Base-by-base conservation (phyloP, 176 grass and related monocot species). In the Panicum miliaceum region DNA sequence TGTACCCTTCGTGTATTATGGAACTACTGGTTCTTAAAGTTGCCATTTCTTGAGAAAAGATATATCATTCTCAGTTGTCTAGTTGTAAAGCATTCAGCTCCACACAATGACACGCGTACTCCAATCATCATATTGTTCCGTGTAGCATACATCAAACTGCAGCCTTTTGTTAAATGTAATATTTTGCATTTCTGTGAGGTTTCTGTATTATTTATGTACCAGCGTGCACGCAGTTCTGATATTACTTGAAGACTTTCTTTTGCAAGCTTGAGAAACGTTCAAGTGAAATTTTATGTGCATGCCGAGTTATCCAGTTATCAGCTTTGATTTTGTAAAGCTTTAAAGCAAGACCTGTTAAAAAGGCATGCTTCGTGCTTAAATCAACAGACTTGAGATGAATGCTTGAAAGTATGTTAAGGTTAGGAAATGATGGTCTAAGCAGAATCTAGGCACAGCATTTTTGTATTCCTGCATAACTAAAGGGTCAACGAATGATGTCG, bases 1-100 rank as follows among this genome's bases (percentile, higher is more conserved):
- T 91, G 83, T 91, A 81, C 68, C 65, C 54, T 83, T 81, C 86
- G 84, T 91, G 85, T 81, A 91, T 70, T 87, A 84, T 80, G 42
- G 25, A 85, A 68, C 70, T 52, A 56, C 46, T 54, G 69, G 42
- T 56, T 62, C 69, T 74, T 54, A 35, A 84, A 87, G 51, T 87
- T 65, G 64, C 52, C 69, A 84, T 69, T 91, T 90, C 82, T 83
- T 52, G 45, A 69, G 35, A 53, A 35, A 62, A 25, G 36, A 79
- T 43, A 53, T 36, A 41, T 1, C 40, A 68, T 18, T 66, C n/a
- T 36, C 20, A 0, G 7, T n/a, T 2, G 35, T 53, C 10, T 22
- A 16, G 47, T 32, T 62, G 15, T 41, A 13, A 77, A 63, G 53
- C 36, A 68, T 43, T 77, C 41, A 37, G 43, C 43, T 48, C 6